Evolutionary conservation across 2,329 filamentous ascomycete genomes (phyloP).

Genomic region (Monosporascus sp.): DNA sequence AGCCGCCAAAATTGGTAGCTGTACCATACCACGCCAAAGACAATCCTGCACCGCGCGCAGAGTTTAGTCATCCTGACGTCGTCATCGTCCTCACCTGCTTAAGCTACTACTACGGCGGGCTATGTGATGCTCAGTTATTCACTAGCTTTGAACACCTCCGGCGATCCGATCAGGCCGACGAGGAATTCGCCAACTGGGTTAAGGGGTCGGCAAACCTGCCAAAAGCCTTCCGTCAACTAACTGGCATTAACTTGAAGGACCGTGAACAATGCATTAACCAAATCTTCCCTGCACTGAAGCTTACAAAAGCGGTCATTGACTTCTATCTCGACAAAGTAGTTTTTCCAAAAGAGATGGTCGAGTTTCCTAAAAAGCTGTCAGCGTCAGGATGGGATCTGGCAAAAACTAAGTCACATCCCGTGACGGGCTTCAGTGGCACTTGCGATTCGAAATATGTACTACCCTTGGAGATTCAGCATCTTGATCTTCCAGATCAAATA

Average conservation of each 20-base stretch:
- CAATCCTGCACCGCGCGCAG: constrained; percentile 46
- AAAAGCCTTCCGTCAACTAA: constrained; percentile 33
- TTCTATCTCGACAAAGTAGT: constrained; percentile 57
- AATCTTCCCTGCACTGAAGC: constrained; percentile 50
- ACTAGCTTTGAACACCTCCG: constrained; percentile 41
- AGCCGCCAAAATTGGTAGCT: constrained; percentile 40
- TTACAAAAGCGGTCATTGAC: constrained; percentile 52
- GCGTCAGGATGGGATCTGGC: constrained; percentile 66
- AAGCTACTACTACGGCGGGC: constrained; percentile 52
- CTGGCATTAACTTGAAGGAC: constrained; percentile 57
- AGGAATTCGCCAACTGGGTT: constrained; percentile 49
- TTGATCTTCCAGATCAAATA: constrained; percentile 47
- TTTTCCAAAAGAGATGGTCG: constrained; percentile 57
- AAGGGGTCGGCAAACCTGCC: constrained; percentile 29
- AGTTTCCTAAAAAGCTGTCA: constrained; percentile 60
- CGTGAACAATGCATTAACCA: constrained; percentile 36
- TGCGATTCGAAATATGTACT: constrained; percentile 58
- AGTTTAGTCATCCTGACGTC: constrained; percentile 60
- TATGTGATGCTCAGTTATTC: constrained; percentile 46
- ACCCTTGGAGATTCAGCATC: constrained; percentile 50
- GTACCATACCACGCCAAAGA: constrained; percentile 60
- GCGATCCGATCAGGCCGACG: constrained; percentile 44
- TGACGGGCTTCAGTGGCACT: constrained; percentile 66
- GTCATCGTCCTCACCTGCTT: constrained; percentile 52
- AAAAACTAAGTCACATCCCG: constrained; percentile 38